phyloP scores from a whole-genome alignment of 169 alveolate species.

The Babesia divergens region DNA sequence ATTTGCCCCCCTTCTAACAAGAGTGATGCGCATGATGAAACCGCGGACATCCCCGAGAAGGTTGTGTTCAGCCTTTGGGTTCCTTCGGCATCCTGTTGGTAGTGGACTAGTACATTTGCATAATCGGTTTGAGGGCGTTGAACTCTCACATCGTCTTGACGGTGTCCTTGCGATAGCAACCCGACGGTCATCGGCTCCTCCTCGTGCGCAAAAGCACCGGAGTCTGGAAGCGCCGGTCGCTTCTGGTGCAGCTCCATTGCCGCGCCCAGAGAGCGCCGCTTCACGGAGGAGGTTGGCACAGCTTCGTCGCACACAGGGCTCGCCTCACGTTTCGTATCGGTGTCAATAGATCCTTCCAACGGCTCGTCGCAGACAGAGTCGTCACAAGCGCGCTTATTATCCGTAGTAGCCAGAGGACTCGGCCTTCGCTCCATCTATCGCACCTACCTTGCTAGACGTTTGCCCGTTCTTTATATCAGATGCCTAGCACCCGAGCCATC shows the following conservation, averaged over 20 bases:
- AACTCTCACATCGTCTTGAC: neutral
- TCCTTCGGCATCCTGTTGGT: neutral
- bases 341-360: constrained; percentile 1
- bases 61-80: neutral
- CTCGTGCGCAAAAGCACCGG: neutral
- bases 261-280: constrained; percentile 33
- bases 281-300: constrained; percentile 10
- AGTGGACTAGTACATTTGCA: neutral
- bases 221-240: constrained; percentile 27
- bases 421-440: constrained; percentile 39
- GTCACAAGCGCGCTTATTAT: neutral
- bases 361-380: constrained; percentile 4
- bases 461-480: neutral
- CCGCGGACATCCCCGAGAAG: neutral
- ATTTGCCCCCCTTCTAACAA: neutral
- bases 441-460: neutral
- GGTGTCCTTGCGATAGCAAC: constrained; percentile 10
- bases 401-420: constrained; percentile 19
- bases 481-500: neutral
- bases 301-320: constrained; percentile 1
- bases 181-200: neutral
- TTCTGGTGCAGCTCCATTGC: constrained; percentile 41
- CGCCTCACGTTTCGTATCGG: neutral
- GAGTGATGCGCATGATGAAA: neutral
- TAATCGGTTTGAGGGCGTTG: neutral